Evolutionary conservation across 108 stramenopile genomes (phyloP), one percentile per base, ranked within the genome.

Genomic region (Fragilariopsis cylindrus): DNA sequence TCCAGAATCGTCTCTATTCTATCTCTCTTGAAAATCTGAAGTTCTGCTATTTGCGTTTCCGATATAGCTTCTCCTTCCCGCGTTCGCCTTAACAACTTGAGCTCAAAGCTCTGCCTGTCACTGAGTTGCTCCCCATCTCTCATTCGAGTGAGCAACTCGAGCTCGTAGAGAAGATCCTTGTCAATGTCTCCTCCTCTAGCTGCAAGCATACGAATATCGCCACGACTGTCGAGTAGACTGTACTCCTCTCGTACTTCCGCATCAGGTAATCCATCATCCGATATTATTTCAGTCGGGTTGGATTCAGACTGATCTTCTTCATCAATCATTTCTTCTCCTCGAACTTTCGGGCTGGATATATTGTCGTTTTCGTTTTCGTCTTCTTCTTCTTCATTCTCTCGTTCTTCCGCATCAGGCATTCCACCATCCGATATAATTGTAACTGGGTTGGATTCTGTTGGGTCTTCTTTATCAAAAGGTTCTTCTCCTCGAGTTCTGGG

Each of bases 381-480:
- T 3, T 75, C 53, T 7, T 42, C 11, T 49, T 74, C 49, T 7
- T 65, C 16, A 7, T 75, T 67, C 7, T 52, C 45, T 40, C 57
- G 43, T 9, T 16, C 12, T 7, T 67, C 66, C 12, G 43, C 74
- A 13, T 48, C 18, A 18, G 47, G 67, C 7, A 49, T 65, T 16
- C 44, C 43, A 45, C 69, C 66, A 42, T 56, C n/a, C 52, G 52
- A 53, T n/a, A n/a, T 12, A 2, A 15, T n/a, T 12, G 0, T n/a
- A 53, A 53, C 52, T 15, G 52, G 52, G 15, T 53, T 49, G 13
- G 52, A 53, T 2, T 69, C 67, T 15, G 15, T 45, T 30, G 62
- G 40, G 9, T 79, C 78, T 12, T 68, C 72, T 4, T 73, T 58
- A 52, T 58, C 60, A n/a, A 79, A 54, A 30, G 30, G 30, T 67